Conservation (phyloP, 2,329 filamentous ascomycete genomes). For the Trichoderma hamatum region DNA sequence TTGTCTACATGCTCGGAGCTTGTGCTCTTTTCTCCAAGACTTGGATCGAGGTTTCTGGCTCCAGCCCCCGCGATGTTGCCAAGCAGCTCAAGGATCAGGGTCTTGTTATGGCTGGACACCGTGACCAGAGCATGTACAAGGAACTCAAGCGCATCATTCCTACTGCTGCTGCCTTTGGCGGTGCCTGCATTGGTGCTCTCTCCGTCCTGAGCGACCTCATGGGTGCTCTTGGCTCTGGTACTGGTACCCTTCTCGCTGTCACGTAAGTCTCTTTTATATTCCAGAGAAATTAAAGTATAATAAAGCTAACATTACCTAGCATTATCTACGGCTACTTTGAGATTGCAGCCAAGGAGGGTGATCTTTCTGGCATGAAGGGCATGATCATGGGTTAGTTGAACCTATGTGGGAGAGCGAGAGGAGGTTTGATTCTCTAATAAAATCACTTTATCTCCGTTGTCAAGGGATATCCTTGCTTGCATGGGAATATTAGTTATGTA, state of each 20-base stretch:
- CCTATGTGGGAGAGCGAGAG: neutral
- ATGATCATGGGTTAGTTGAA: conserved; percentile 67
- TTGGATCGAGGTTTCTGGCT: conserved; percentile 99
- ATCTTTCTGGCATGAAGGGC: conserved; percentile 80
- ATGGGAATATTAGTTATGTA: conserved; percentile 27
- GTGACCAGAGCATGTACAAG: conserved; percentile 99
- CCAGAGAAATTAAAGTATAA: neutral
- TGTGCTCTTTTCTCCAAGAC: conserved; percentile 99
- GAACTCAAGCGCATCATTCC: conserved; percentile 99
- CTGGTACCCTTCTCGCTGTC: conserved; percentile 96
- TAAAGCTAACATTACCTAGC: conserved; percentile 52
- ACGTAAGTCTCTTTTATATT: conserved; percentile 72
- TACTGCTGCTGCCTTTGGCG: conserved; percentile 95
- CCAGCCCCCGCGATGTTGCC: conserved; percentile 94
- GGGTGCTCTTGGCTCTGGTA: conserved; percentile 93
- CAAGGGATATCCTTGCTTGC: neutral
- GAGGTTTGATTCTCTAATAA: conserved; percentile 19
- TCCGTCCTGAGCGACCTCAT: conserved; percentile 95
- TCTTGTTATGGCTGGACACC: conserved; percentile 98
- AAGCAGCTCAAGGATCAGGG: conserved; percentile 99
- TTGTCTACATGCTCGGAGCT: conserved; percentile 95
- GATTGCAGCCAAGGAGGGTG: conserved; percentile 97
- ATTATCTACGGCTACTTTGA: conserved; percentile 99
- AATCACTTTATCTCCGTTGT: conserved; percentile 20
- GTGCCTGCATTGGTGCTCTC: conserved; percentile 97